Conservation (phyloP, 768 basidiomycete genomes). For the Pisolithus sp. region DNA sequence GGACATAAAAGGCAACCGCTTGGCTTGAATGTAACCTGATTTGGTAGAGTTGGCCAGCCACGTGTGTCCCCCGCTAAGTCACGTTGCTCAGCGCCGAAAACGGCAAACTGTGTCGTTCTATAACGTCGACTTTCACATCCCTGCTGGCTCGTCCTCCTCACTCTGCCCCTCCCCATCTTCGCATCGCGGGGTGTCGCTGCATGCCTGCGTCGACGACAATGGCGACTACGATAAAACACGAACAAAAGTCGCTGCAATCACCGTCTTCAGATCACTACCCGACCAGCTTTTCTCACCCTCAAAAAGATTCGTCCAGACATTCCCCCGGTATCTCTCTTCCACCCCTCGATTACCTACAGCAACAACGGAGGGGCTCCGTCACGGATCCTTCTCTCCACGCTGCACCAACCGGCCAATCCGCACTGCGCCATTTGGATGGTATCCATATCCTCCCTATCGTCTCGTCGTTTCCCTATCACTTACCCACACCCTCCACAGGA, state of each 20-base stretch:
- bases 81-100: conserved; percentile 23
- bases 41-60: conserved; percentile 14
- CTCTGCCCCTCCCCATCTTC: neutral
- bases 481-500: conserved; percentile 31
- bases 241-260: conserved; percentile 1
- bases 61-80: conserved; percentile 24
- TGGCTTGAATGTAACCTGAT: conserved; percentile 21
- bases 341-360: conserved; percentile 74
- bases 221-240: conserved; percentile 6
- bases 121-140: conserved; percentile 25
- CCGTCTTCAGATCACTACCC: conserved; percentile 4
- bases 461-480: conserved; percentile 9
- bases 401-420: conserved; percentile 29
- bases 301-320: conserved; percentile 33
- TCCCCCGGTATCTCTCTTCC: conserved; percentile 58
- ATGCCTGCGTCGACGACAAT: conserved; percentile 9
- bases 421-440: conserved; percentile 17
- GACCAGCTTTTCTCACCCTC: conserved; percentile 20
- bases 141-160: conserved; percentile 4
- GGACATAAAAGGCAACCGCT: neutral
- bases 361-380: conserved; percentile 76
- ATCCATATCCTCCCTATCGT: conserved; percentile 11
- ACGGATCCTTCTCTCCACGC: conserved; percentile 79
- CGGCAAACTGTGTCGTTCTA: conserved; percentile 18
- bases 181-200: conserved; percentile 2